A percentile compares a stretch with the other conserved stretches of the same genome.
phyloP scores from a whole-genome alignment of 2,329 filamentous ascomycete genomes.

The Chaetomiaceae sp. region DNA sequence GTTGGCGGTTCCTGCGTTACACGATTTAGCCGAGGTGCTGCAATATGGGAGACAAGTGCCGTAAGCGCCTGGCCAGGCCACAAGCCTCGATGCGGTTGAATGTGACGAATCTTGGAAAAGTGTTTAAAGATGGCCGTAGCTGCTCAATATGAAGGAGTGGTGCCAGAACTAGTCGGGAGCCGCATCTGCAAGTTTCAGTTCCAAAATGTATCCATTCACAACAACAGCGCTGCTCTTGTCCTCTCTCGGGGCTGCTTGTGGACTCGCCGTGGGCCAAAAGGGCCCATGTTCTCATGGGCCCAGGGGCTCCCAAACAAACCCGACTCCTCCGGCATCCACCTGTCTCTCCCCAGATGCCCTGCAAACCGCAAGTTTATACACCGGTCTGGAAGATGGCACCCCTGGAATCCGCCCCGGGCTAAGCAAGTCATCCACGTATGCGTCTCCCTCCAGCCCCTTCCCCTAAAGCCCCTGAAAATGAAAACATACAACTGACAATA shows the following conservation, averaged over 20 bases:
- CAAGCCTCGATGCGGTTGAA: not conserved
- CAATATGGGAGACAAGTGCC: not conserved
- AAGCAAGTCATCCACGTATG: conserved; percentile 42
- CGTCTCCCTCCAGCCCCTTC: not conserved
- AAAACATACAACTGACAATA: not conserved
- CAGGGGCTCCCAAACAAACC: not conserved
- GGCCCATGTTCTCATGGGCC: no score
- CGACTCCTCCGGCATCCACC: not conserved
- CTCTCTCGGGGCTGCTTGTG: not conserved
- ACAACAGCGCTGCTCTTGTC: not conserved
- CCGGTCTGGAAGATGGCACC: conserved; percentile 35
- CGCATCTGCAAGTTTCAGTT: not conserved
- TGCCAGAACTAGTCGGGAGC: not conserved
- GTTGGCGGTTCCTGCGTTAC: not conserved
- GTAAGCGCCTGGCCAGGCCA: not conserved
- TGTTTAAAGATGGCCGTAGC: not conserved
- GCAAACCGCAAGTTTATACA: conserved; percentile 37
- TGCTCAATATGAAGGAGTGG: not conserved
- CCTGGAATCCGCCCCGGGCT: conserved; percentile 29
- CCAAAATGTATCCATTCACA: not conserved
- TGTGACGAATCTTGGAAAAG: not conserved
- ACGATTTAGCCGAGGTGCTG: conserved; percentile 6
- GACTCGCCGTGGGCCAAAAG: not conserved
- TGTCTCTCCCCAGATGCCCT: conserved; percentile 37
- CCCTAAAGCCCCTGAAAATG: not conserved